Conservation (phyloP, 2,329 filamentous ascomycete genomes). For the Arthrobotrys pseudoclavata region DNA sequence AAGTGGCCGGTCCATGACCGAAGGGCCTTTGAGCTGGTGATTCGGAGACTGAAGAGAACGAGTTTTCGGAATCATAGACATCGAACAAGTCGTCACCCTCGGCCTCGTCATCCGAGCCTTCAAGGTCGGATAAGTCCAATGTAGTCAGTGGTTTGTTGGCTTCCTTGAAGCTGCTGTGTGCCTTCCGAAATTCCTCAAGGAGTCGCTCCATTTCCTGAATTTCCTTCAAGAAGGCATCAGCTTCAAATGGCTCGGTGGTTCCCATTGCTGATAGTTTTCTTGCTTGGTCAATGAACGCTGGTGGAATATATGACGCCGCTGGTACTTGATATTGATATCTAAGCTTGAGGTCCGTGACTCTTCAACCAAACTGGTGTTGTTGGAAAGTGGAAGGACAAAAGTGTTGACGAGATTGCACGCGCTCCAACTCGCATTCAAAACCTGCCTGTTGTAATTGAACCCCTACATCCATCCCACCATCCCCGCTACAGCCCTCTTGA, state of each 20-base stretch:
- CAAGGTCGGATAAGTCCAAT: constrained; percentile 38
- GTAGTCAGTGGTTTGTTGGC: not conserved
- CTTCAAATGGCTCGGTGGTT: constrained; percentile 23
- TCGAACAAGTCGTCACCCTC: constrained; percentile 47
- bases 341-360: not conserved
- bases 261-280: constrained; percentile 28
- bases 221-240: constrained; percentile 49
- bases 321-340: not conserved
- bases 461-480: constrained; percentile 4
- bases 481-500: not conserved
- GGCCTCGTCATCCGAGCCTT: constrained; percentile 36
- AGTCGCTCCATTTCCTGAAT: constrained; percentile 55
- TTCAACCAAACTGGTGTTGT: constrained; percentile 6
- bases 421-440: not conserved
- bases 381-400: constrained; percentile 18
- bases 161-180: constrained; percentile 15
- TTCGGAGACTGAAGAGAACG: constrained; percentile 14
- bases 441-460: not conserved
- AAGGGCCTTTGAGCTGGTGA: constrained; percentile 1
- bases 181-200: constrained; percentile 44
- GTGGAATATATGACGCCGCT: no score
- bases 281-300: not conserved
- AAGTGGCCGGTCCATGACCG: not conserved
- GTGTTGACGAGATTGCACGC: constrained; percentile 6
- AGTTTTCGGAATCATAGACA: constrained; percentile 54